phyloP scores from a whole-genome alignment of 164 flowering plant species.

The Euptelea pleiosperma region DNA sequence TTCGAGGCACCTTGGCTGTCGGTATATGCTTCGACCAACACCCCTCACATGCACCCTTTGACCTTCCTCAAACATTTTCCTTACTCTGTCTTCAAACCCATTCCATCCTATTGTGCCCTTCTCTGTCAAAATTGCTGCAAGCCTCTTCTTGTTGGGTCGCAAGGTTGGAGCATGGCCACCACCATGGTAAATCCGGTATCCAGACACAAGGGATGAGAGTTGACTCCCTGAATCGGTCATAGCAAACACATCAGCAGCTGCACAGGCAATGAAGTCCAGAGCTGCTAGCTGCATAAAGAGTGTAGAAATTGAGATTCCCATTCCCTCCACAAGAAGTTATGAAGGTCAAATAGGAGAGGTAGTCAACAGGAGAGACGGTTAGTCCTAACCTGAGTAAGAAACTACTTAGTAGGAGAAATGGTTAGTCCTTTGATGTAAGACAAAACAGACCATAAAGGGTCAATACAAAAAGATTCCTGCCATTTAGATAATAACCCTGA shows the following conservation, averaged over 20 bases:
- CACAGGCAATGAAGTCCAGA: conserved; percentile 91
- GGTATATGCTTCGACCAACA: conserved; percentile 72
- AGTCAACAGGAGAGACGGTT: too few species aligned
- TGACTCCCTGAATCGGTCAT: conserved; percentile 99
- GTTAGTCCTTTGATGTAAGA: too few species aligned
- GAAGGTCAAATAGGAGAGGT: too few species aligned
- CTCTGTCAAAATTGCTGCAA: conserved; percentile 68
- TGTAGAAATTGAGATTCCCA: too few species aligned
- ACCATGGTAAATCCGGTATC: conserved; percentile 78
- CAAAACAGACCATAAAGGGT: too few species aligned
- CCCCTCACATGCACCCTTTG: conserved; percentile 58
- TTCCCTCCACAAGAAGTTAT: too few species aligned
- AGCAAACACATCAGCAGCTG: conserved; percentile 93
- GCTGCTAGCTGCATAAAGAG: conserved; percentile 91
- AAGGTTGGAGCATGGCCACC: conserved; percentile 72
- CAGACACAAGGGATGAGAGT: conserved; percentile 87
- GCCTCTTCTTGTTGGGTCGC: conserved; percentile 82
- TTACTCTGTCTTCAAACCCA: conserved; percentile 58
- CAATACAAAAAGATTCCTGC: too few species aligned
- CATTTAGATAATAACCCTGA: too few species aligned
- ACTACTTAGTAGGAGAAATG: too few species aligned
- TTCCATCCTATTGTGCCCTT: conserved; percentile 65
- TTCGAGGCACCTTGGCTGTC: conserved; percentile 78
- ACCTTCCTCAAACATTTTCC: conserved; percentile 79
- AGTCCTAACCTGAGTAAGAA: too few species aligned